phyloP scores from a whole-genome alignment of 2,329 filamentous ascomycete genomes.

The Cladophialophora immunda region DNA sequence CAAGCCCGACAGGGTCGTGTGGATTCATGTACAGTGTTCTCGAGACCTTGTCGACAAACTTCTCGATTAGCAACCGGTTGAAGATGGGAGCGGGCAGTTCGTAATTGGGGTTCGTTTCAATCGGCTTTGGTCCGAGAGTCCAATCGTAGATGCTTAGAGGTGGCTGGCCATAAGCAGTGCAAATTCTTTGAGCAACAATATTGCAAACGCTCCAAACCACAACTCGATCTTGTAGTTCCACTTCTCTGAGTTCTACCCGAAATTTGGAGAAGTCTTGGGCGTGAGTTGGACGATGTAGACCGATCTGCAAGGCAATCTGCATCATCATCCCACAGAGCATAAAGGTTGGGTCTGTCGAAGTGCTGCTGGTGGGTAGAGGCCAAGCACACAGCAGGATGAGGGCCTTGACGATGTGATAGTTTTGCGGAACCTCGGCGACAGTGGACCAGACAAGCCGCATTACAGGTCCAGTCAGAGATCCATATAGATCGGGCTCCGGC shows the following conservation, averaged over 20 bases:
- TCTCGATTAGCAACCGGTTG: slow-evolving; percentile 64
- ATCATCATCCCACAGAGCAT: slow-evolving; percentile 73
- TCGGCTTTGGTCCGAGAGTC: slow-evolving; percentile 59
- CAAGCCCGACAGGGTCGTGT: slow-evolving; percentile 62
- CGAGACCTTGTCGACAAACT: slow-evolving; percentile 67
- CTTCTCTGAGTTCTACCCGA: slow-evolving; percentile 63
- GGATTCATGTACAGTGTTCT: slow-evolving; percentile 65
- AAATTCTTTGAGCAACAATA: slow-evolving; percentile 72
- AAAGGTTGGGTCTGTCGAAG: slow-evolving; percentile 70
- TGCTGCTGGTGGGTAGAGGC: slow-evolving; percentile 70
- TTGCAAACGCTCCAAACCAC: slow-evolving; percentile 75
- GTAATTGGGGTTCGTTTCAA: slow-evolving; percentile 54
- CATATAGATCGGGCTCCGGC: slow-evolving; percentile 62
- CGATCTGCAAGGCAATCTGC: slow-evolving; percentile 73
- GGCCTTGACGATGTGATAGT: slow-evolving; percentile 71
- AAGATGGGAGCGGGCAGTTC: slow-evolving; percentile 62
- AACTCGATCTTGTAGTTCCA: slow-evolving; percentile 70
- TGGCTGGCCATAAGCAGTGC: slow-evolving; percentile 74
- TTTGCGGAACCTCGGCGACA: slow-evolving; percentile 67
- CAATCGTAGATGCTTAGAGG: slow-evolving; percentile 69
- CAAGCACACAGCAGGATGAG: slow-evolving; percentile 70
- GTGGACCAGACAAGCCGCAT: slow-evolving; percentile 69
- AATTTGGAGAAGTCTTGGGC: slow-evolving; percentile 65
- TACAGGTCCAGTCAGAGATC: slow-evolving; percentile 61
- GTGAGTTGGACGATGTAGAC: slow-evolving; percentile 70